A percentile compares a stretch with the other conserved stretches of the same genome.
These are phyloP conservation scores for Kurtzmaniella fragi DNA, from an alignment of 805 yeast species.

Conservation along the genomic window DNA sequence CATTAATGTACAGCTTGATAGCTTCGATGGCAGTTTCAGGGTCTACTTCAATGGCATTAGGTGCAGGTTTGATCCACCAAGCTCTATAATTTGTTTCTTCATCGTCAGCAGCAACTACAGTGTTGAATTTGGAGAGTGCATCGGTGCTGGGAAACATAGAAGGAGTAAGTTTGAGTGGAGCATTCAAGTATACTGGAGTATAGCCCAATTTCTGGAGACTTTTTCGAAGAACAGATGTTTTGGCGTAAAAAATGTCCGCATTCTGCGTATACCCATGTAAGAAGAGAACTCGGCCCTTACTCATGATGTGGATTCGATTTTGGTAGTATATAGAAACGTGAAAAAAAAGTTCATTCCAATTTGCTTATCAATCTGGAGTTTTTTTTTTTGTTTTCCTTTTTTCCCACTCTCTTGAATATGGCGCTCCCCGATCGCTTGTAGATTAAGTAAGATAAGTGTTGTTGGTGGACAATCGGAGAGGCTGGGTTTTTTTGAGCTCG, in stretches of 20 bases:
- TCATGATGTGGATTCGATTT: constrained; percentile 5
- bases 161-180: constrained; percentile 60
- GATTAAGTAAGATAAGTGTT: too few relatives aligned
- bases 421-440: too few relatives aligned
- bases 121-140: constrained; percentile 46
- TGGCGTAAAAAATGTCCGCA: constrained; percentile 77
- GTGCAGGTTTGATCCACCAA: constrained; percentile 68
- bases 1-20: constrained; percentile 46
- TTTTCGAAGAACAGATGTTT: constrained; percentile 85
- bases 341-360: too few relatives aligned
- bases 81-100: constrained; percentile 42
- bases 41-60: constrained; percentile 37
- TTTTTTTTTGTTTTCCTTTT: too few relatives aligned
- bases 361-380: too few relatives aligned
- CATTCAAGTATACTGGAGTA: constrained; percentile 74
- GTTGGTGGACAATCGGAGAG: too few relatives aligned
- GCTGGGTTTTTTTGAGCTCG: too few relatives aligned
- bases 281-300: constrained; percentile 60
- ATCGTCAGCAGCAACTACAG: constrained; percentile 30
- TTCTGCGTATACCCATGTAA: constrained; percentile 90
- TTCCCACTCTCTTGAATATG: too few relatives aligned
- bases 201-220: constrained; percentile 59
- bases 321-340: too few relatives aligned
- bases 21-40: constrained; percentile 48
- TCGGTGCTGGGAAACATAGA: constrained; percentile 73